A percentile compares a stretch with the other conserved stretches of the same genome.
These are phyloP conservation scores for Mycena indigotica DNA, from an alignment of 768 basidiomycete genomes.

Conservation along the genomic window DNA sequence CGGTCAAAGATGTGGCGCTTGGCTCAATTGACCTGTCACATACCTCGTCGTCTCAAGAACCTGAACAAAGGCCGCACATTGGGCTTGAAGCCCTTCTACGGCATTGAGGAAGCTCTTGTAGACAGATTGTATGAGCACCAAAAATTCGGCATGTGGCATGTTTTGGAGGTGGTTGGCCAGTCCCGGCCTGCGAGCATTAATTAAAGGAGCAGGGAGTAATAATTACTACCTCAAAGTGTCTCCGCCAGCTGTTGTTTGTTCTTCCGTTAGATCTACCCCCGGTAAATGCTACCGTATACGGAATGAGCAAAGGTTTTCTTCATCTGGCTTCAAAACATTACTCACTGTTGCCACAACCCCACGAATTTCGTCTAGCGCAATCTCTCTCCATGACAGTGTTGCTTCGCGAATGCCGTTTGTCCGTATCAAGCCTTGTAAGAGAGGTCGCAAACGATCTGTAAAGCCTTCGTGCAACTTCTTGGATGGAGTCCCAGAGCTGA, in stretches of 20 bases:
- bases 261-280: slow-evolving; percentile 58
- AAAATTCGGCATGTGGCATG: slow-evolving; percentile 72
- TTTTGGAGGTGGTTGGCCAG: slow-evolving; percentile 60
- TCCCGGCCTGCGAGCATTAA: slow-evolving; percentile 38
- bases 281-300: slow-evolving; percentile 45
- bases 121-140: slow-evolving; percentile 58
- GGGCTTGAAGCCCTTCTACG: slow-evolving; percentile 67
- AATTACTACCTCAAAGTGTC: slow-evolving; percentile 14
- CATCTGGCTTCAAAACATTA: slow-evolving; percentile 17
- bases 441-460: slow-evolving; percentile 66
- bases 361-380: slow-evolving; percentile 62
- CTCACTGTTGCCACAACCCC: slow-evolving; percentile 62
- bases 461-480: slow-evolving; percentile 46
- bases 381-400: slow-evolving; percentile 67
- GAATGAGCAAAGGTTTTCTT: too few species aligned
- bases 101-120: slow-evolving; percentile 64
- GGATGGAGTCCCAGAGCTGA: slow-evolving; percentile 29
- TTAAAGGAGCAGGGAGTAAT: background rate
- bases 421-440: slow-evolving; percentile 76
- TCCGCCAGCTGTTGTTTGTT: slow-evolving; percentile 25
- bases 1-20: background rate
- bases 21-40: slow-evolving; percentile 3
- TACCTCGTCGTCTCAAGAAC: slow-evolving; percentile 54
- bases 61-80: slow-evolving; percentile 58
- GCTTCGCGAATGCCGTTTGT: slow-evolving; percentile 74